Evolutionary conservation across 768 basidiomycete genomes (phyloP).

Genomic region (Austroboletus eburneus): DNA sequence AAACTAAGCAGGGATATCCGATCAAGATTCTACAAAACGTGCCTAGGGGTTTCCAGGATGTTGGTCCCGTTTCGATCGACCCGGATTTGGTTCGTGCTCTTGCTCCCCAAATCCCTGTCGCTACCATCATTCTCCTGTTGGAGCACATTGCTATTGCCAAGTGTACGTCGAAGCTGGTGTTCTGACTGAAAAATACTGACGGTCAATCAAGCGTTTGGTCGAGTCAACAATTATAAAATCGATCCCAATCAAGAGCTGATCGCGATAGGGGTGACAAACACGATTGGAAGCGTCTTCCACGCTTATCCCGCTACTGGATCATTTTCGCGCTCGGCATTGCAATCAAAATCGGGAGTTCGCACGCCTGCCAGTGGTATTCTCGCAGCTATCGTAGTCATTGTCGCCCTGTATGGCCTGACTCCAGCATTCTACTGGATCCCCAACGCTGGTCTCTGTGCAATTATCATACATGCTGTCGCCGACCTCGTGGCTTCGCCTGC

Average conservation of each 20-base stretch:
- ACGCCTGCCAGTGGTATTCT: slow-evolving; percentile 88
- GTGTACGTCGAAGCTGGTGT: slow-evolving; percentile 44
- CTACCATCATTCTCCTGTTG: slow-evolving; percentile 84
- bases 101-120: slow-evolving; percentile 71
- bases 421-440: slow-evolving; percentile 92
- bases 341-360: slow-evolving; percentile 95
- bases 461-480: slow-evolving; percentile 92
- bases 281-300: slow-evolving; percentile 80
- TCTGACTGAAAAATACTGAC: slow-evolving; percentile 6
- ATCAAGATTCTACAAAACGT: slow-evolving; percentile 82
- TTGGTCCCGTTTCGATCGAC: slow-evolving; percentile 45
- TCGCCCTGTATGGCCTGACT: slow-evolving; percentile 92
- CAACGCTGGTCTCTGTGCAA: slow-evolving; percentile 75
- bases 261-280: slow-evolving; percentile 96
- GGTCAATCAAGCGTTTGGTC: slow-evolving; percentile 71
- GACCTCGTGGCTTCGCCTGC: slow-evolving; percentile 83
- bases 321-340: slow-evolving; percentile 96
- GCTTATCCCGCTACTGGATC: slow-evolving; percentile 98
- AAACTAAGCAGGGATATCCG: slow-evolving; percentile 60
- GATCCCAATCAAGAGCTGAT: slow-evolving; percentile 93
- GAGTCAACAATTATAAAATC: slow-evolving; percentile 92
- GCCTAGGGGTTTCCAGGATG: slow-evolving; percentile 75
- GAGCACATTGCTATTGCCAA: slow-evolving; percentile 99
- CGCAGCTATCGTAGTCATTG: slow-evolving; percentile 83
- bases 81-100: slow-evolving; percentile 58